Evolutionary conservation across 2,329 filamentous ascomycete species (phyloP).

Genomic region (Colletotrichum sp.): DNA sequence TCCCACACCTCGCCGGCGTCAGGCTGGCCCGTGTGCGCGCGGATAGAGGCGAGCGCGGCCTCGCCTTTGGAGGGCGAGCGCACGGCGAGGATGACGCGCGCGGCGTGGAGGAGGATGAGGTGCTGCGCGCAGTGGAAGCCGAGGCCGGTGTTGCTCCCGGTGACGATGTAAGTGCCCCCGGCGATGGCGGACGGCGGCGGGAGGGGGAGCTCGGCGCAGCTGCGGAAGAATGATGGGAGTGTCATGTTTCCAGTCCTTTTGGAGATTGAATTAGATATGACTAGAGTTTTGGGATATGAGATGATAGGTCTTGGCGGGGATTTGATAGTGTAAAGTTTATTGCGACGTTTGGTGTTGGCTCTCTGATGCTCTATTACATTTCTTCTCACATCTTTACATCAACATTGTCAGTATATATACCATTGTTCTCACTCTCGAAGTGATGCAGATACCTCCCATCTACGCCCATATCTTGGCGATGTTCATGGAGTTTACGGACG

Average conservation of each 20-base stretch:
- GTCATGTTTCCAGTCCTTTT: background rate
- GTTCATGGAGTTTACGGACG: background rate
- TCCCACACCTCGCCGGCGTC: background rate
- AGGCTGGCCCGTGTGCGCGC: background rate
- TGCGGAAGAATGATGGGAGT: background rate
- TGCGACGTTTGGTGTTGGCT: background rate
- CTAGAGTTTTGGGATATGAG: background rate
- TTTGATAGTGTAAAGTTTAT: background rate
- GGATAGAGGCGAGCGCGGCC: background rate
- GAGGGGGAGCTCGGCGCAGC: background rate
- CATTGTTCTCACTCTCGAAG: rapidly evolving
- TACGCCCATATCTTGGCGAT: background rate
- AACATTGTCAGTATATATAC: background rate
- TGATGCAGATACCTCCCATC: background rate
- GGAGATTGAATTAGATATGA: background rate
- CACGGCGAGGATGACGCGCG: background rate
- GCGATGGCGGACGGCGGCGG: background rate
- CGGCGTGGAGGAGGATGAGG: background rate
- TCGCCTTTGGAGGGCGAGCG: background rate
- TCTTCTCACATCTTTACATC: background rate
- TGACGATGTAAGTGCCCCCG: background rate
- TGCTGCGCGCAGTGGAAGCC: background rate
- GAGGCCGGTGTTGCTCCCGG: background rate
- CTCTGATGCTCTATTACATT: background rate
- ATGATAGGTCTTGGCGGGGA: background rate